These are phyloP conservation scores for Dactylellina sp. DNA, from an alignment of 2,329 filamentous ascomycete species.

Conservation along the genomic window DNA sequence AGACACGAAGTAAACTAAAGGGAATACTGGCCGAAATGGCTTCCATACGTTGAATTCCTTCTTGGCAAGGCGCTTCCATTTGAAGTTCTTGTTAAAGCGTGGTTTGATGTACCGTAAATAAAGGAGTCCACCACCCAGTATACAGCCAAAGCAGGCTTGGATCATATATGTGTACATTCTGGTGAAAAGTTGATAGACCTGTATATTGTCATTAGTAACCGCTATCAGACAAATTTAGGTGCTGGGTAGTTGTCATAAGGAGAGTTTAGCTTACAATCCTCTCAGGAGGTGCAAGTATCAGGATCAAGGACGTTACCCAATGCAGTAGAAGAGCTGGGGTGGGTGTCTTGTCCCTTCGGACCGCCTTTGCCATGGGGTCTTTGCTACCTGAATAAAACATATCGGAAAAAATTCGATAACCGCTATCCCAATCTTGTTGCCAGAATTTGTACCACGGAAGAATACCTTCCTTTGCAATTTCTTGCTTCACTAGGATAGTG, in stretches of 20 bases:
- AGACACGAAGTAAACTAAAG: constrained; percentile 53
- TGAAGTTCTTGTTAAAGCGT: constrained; percentile 23
- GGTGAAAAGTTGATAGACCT: constrained; percentile 61
- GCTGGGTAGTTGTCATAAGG: constrained; percentile 58
- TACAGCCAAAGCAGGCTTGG: constrained; percentile 62
- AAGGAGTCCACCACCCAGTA: constrained; percentile 62
- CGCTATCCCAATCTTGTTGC: constrained; percentile 61
- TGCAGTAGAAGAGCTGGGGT: constrained; percentile 64
- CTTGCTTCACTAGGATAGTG: constrained; percentile 68
- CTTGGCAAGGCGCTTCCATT: constrained; percentile 14
- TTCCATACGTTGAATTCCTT: constrained; percentile 12
- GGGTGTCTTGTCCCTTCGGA: constrained; percentile 62
- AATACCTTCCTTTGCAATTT: constrained; percentile 72
- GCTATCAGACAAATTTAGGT: not conserved
- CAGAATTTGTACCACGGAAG: constrained; percentile 68
- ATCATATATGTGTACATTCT: constrained; percentile 65
- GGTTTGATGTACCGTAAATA: constrained; percentile 59
- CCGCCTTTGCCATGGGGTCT: constrained; percentile 19
- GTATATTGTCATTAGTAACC: not conserved
- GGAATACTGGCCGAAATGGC: constrained; percentile 31
- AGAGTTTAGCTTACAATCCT: constrained; percentile 25
- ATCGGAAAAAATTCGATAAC: constrained; percentile 60
- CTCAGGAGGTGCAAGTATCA: constrained; percentile 61
- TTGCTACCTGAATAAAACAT: constrained; percentile 59
- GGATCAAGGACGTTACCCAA: constrained; percentile 63